A percentile compares a stretch with the other conserved stretches of the same genome.
These are phyloP conservation scores for Persicaria maculosa DNA, from an alignment of 148 eudicot species.

Conservation along the genomic window DNA sequence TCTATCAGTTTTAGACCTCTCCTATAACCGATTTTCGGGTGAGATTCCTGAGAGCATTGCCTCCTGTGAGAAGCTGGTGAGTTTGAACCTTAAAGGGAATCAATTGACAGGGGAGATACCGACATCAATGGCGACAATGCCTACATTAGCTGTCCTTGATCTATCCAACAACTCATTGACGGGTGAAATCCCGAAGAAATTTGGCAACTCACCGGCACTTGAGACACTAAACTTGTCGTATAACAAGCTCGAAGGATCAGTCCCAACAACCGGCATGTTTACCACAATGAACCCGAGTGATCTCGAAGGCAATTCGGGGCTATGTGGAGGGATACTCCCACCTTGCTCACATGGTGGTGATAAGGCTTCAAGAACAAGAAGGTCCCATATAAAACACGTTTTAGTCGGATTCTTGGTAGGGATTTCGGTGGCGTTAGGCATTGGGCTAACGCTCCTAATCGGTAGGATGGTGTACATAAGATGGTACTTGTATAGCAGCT, in stretches of 20 bases:
- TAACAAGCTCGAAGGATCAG: slow-evolving; percentile 65
- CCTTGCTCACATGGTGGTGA: slow-evolving; percentile 39
- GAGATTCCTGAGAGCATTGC: slow-evolving; percentile 65
- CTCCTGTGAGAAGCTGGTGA: slow-evolving; percentile 70
- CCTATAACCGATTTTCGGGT: slow-evolving; percentile 56
- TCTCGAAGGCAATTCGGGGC: slow-evolving; percentile 61
- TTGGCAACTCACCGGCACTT: slow-evolving; percentile 76
- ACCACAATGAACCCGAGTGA: slow-evolving; percentile 66
- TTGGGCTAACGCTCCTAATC: slow-evolving; percentile 28
- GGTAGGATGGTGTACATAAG: slow-evolving; percentile 41
- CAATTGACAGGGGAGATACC: slow-evolving; percentile 61
- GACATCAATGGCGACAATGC: slow-evolving; percentile 48
- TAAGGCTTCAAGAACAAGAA: slow-evolving; percentile 15
- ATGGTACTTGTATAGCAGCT: slow-evolving; percentile 56
- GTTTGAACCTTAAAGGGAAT: slow-evolving; percentile 48
- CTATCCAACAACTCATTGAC: slow-evolving; percentile 70
- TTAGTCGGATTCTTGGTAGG: slow-evolving; percentile 51
- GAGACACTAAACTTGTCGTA: slow-evolving; percentile 69
- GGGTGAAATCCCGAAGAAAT: slow-evolving; percentile 59
- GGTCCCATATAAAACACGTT: slow-evolving; percentile 37
- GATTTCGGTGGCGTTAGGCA: slow-evolving; percentile 35
- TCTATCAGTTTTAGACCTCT: slow-evolving; percentile 76
- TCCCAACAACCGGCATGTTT: slow-evolving; percentile 66
- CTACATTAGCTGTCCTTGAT: slow-evolving; percentile 66
- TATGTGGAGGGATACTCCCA: slow-evolving; percentile 73